Evolutionary conservation across 2,329 filamentous ascomycete genomes (phyloP).

Genomic region (Venturia oleaginea): DNA sequence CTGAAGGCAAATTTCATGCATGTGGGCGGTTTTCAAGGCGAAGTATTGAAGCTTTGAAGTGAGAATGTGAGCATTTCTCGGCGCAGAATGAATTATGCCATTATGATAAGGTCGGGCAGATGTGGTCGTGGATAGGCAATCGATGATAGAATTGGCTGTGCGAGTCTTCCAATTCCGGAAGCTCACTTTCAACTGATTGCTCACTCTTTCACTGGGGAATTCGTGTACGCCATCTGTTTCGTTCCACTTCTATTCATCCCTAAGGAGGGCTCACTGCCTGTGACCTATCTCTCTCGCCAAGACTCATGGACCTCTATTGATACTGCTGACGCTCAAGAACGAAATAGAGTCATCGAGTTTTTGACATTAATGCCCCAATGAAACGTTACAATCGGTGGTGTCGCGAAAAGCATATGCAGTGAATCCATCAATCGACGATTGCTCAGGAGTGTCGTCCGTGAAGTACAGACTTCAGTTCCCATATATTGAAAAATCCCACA

Average conservation of each 20-base stretch:
- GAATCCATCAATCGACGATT: not conserved
- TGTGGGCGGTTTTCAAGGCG: slow-evolving; percentile 53
- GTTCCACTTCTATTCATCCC: not conserved
- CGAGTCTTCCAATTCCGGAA: not conserved
- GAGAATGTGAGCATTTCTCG: not conserved
- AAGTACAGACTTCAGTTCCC: not conserved
- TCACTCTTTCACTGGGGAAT: not conserved
- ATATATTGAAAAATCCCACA: not conserved
- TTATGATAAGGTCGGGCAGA: not conserved
- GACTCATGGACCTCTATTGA: not conserved
- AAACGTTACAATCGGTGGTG: not conserved
- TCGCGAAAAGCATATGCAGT: not conserved
- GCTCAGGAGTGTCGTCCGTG: not conserved
- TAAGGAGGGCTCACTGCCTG: not conserved
- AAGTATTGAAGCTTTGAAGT: slow-evolving; percentile 32
- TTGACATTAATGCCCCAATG: not conserved
- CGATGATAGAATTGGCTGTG: not conserved
- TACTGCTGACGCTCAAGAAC: not conserved
- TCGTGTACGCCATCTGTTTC: not conserved
- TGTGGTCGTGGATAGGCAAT: not conserved
- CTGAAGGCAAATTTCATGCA: slow-evolving; percentile 91
- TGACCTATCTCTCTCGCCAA: not conserved
- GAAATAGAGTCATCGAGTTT: not conserved
- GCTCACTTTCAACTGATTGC: not conserved
- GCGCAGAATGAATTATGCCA: not conserved